Evolutionary conservation across 768 basidiomycete species (phyloP).

Genomic region (Tricholoma furcatifolium): DNA sequence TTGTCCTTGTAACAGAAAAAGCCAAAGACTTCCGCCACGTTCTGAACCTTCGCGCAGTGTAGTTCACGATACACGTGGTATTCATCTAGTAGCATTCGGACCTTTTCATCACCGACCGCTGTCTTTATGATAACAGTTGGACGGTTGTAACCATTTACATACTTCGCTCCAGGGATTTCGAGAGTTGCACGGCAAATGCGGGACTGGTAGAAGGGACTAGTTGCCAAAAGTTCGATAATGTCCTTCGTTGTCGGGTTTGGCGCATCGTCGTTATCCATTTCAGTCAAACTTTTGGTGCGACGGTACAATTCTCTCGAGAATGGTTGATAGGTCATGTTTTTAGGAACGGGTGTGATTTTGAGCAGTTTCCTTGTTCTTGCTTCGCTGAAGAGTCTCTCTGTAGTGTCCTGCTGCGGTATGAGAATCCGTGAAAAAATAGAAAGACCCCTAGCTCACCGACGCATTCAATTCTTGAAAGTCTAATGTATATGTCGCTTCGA

Average conservation of each 20-base stretch:
- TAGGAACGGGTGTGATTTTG: background rate
- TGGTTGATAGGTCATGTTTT: background rate
- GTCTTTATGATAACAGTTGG: constrained; percentile 1
- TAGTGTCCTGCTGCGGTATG: background rate
- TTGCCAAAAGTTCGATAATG: background rate
- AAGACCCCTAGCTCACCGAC: background rate
- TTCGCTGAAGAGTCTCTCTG: background rate
- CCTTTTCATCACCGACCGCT: background rate
- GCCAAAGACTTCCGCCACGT: background rate
- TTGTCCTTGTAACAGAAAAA: background rate
- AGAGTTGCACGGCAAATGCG: background rate
- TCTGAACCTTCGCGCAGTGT: background rate
- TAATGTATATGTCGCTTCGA: background rate
- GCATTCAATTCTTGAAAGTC: background rate
- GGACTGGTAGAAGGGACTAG: background rate
- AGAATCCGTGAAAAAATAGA: background rate
- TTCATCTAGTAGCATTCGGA: background rate
- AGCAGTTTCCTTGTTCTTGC: background rate
- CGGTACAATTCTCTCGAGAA: background rate
- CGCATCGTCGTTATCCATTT: background rate
- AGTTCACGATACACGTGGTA: background rate
- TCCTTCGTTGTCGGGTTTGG: background rate
- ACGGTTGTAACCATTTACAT: background rate
- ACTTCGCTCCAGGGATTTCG: background rate
- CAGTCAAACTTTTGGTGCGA: background rate